Evolutionary conservation across 176 grass and related monocot species (phyloP).

Genomic region (Bonia amplexicaulis): DNA sequence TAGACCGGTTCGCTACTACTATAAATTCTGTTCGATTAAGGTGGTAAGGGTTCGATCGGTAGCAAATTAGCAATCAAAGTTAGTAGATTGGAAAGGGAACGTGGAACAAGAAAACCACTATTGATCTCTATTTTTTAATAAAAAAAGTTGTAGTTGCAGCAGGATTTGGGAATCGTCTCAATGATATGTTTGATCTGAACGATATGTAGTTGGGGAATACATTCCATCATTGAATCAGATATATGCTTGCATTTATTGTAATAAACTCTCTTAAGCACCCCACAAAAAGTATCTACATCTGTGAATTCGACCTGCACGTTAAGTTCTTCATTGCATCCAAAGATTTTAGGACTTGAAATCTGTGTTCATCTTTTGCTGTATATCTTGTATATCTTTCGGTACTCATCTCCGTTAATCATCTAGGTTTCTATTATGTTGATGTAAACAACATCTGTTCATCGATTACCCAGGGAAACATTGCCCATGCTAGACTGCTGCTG

Average conservation of each 20-base stretch:
- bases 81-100: neutral
- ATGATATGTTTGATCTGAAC: neutral
- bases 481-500: constrained; percentile 25
- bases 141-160: neutral
- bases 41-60: neutral
- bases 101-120: neutral
- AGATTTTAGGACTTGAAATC: neutral
- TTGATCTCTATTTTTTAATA: neutral
- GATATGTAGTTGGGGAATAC: neutral
- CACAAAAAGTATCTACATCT: neutral
- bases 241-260: neutral
- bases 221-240: neutral
- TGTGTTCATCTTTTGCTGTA: neutral
- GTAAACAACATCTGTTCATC: neutral
- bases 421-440: neutral
- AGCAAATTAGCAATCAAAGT: neutral
- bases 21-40: neutral
- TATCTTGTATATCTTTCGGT: neutral
- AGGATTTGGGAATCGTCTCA: neutral
- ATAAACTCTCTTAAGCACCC: neutral
- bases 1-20: neutral
- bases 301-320: neutral
- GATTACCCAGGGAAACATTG: constrained; percentile 24
- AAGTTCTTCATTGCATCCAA: neutral
- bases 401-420: neutral